Percentiles rank a stretch among this genome's conserved stretches.
phyloP scores from a whole-genome alignment of 306 rosid species.

The Oemleria cerasiformis region DNA sequence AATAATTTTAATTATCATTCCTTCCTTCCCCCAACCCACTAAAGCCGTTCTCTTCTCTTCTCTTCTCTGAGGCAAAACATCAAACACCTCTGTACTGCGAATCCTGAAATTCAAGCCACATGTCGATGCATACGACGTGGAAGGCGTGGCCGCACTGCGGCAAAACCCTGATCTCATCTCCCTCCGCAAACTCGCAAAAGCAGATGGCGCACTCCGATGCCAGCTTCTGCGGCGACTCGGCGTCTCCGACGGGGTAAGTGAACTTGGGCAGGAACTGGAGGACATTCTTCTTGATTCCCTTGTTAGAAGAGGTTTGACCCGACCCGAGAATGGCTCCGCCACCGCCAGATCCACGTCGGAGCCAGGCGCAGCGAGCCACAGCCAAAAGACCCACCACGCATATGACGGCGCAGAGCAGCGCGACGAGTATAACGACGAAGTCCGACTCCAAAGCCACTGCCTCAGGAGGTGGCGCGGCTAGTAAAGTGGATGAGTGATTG shows the following conservation, averaged over 20 bases:
- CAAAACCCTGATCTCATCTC: constrained; percentile 63
- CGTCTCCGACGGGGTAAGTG: constrained; percentile 30
- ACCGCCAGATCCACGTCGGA: constrained; percentile 44
- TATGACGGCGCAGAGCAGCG: constrained; percentile 72
- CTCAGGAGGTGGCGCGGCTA: constrained; percentile 62
- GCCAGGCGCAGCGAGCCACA: constrained; percentile 83
- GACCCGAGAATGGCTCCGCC: not conserved
- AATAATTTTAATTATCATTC: too few species aligned
- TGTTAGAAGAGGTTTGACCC: constrained; percentile 45
- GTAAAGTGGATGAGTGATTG: constrained; percentile 2
- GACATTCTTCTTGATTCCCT: constrained; percentile 74
- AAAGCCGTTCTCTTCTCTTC: too few species aligned
- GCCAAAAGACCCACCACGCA: constrained; percentile 74
- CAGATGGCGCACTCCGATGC: constrained; percentile 77
- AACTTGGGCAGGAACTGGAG: constrained; percentile 69
- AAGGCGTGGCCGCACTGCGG: constrained; percentile 79
- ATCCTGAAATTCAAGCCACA: too few species aligned
- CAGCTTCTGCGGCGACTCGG: constrained; percentile 30
- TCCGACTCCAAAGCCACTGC: constrained; percentile 55
- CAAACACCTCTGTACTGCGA: too few species aligned
- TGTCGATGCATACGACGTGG: constrained; percentile 61
- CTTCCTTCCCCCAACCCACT: too few species aligned
- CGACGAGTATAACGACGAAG: constrained; percentile 70
- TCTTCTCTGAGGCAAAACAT: too few species aligned
- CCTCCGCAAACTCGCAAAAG: constrained; percentile 52